These are phyloP conservation scores for Tieghemiomyces parasiticus DNA, from an alignment of 192 early-diverging fungal genomes.

Conservation along the genomic window DNA sequence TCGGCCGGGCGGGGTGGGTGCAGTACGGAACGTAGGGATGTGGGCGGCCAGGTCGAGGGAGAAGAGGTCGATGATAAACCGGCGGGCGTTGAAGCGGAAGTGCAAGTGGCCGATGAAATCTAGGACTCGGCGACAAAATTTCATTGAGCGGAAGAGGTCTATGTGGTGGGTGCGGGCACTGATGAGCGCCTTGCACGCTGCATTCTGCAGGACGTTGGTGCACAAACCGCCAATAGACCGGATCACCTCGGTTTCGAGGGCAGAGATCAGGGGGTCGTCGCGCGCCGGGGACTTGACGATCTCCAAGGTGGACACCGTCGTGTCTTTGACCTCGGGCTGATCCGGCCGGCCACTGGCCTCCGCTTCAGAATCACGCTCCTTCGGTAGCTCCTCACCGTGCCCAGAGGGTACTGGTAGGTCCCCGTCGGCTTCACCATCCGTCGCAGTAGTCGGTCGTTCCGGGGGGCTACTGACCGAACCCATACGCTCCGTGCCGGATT, in stretches of 20 bases:
- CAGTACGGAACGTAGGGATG: constrained; percentile 1
- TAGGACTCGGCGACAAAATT: background rate
- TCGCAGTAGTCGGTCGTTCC: background rate
- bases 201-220: constrained; percentile 3
- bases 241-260: background rate
- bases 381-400: no score
- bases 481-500: no score
- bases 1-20: background rate
- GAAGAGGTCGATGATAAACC: constrained; percentile 9
- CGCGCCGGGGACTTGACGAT: background rate
- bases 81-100: constrained; percentile 4
- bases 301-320: background rate
- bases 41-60: background rate
- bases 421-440: background rate
- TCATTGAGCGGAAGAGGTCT: constrained; percentile 4
- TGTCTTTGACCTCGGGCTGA: background rate
- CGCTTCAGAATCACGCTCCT: no score
- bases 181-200: background rate
- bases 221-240: constrained; percentile 1
- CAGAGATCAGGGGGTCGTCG: no score
- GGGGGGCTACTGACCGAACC: no score
- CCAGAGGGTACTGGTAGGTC: no score
- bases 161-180: background rate
- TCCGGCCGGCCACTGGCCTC: background rate
- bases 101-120: constrained; percentile 4